Conservation (phyloP, 129 eudicot species). For the Tagetes erecta region DNA sequence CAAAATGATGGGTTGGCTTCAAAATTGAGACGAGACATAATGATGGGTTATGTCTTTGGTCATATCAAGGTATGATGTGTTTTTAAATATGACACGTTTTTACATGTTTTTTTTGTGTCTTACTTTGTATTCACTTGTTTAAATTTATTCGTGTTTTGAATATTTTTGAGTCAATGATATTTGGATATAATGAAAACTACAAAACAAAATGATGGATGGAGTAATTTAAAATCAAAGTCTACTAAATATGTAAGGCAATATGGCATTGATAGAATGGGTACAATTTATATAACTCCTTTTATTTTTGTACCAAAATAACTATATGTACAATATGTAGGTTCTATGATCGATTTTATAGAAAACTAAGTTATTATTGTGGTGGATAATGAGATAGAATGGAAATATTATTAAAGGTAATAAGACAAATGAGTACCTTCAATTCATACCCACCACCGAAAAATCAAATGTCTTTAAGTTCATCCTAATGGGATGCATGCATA, state of each 20-base stretch:
- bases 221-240: background rate
- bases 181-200: background rate
- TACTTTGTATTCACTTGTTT: background rate
- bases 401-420: background rate
- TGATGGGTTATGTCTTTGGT: constrained; percentile 5
- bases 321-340: background rate
- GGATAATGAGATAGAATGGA: background rate
- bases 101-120: background rate
- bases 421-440: background rate
- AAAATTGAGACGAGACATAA: constrained; percentile 10
- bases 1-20: background rate
- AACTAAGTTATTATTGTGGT: background rate
- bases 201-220: constrained; percentile 3
- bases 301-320: too few species aligned
- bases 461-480: constrained; percentile 17
- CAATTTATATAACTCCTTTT: too few species aligned
- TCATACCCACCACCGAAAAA: constrained; percentile 21
- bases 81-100: background rate
- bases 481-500: constrained; percentile 28
- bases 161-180: background rate
- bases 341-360: background rate
- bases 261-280: too few species aligned
- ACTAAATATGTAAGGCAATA: background rate
- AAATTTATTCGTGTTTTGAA: background rate
- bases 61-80: background rate